A percentile compares a stretch with the other conserved stretches of the same genome.
These are phyloP conservation scores for Podospora sp. DNA, from an alignment of 495 filamentous ascomycete species.

Conservation along the genomic window DNA sequence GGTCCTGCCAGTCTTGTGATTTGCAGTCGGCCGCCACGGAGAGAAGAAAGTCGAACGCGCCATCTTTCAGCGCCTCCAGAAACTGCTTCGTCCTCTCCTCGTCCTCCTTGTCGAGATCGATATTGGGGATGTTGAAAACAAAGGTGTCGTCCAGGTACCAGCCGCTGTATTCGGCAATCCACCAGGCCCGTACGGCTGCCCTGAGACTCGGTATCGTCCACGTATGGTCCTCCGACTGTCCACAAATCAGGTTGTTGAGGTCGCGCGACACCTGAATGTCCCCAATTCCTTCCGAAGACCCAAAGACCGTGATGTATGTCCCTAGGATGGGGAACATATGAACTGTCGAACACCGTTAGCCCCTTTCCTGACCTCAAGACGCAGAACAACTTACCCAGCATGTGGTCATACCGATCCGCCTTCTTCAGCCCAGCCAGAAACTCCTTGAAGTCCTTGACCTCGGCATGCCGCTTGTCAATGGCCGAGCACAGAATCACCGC, in stretches of 20 bases:
- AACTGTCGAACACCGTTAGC: slow-evolving; percentile 41
- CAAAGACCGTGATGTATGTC: slow-evolving; percentile 71
- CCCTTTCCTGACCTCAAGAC: slow-evolving; percentile 20
- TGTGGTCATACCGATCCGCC: slow-evolving; percentile 70
- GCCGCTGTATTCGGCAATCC: slow-evolving; percentile 90
- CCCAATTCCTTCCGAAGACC: slow-evolving; percentile 65
- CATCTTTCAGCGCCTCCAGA: slow-evolving; percentile 77
- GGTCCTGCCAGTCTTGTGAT: slow-evolving; percentile 74
- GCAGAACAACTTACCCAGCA: slow-evolving; percentile 37
- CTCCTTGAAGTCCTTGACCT: slow-evolving; percentile 68
- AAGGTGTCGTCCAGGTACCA: slow-evolving; percentile 75
- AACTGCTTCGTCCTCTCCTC: slow-evolving; percentile 71
- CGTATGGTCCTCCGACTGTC: slow-evolving; percentile 60
- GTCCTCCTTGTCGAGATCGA: slow-evolving; percentile 63
- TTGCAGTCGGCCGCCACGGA: slow-evolving; percentile 78
- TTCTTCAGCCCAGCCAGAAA: slow-evolving; percentile 67
- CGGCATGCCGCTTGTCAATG: slow-evolving; percentile 71
- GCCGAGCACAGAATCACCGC: slow-evolving; percentile 73
- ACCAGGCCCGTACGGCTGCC: slow-evolving; percentile 74
- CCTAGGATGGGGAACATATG: slow-evolving; percentile 80
- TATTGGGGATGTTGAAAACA: slow-evolving; percentile 57
- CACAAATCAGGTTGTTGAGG: slow-evolving; percentile 67
- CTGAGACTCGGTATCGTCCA: slow-evolving; percentile 75
- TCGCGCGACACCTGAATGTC: slow-evolving; percentile 65
- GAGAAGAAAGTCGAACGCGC: slow-evolving; percentile 88